These are phyloP conservation scores for Tausonia pullulans DNA, from an alignment of 1,284 basidiomycete species.

Conservation along the genomic window DNA sequence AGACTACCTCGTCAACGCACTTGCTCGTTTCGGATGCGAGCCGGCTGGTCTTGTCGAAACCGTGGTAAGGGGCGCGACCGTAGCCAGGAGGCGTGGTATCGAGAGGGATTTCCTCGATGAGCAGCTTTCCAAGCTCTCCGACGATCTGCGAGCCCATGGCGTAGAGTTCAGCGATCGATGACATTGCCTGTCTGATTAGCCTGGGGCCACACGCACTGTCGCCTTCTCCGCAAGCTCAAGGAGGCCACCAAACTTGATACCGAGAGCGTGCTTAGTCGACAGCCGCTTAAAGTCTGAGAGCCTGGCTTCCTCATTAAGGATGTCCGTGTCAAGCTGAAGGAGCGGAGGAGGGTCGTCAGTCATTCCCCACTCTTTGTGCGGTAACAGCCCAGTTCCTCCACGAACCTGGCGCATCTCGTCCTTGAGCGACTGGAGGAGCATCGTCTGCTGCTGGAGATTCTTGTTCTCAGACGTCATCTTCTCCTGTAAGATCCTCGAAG, in stretches of 20 bases:
- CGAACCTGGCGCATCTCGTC: conserved; percentile 54
- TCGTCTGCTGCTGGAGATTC: conserved; percentile 63
- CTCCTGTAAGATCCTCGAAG: neutral
- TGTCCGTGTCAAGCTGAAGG: conserved; percentile 58
- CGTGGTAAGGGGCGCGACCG: conserved; percentile 57
- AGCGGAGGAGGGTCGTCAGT: neutral
- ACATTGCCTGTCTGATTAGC: no score
- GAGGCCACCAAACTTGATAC: conserved; percentile 77
- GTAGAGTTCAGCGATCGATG: neutral
- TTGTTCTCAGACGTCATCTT: conserved; percentile 47
- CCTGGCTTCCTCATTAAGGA: conserved; percentile 69
- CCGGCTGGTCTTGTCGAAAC: conserved; percentile 26
- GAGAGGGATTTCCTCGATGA: conserved; percentile 70
- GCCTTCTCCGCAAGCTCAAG: conserved; percentile 79
- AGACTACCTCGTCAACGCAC: conserved; percentile 45
- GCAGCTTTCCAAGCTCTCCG: conserved; percentile 66
- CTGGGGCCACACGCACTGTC: conserved; percentile 37
- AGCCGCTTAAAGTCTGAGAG: conserved; percentile 76
- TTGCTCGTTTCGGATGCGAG: neutral
- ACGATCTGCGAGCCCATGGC: conserved; percentile 46
- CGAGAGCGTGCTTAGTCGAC: conserved; percentile 52
- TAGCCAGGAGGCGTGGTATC: conserved; percentile 69
- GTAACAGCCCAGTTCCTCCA: neutral
- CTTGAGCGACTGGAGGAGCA: conserved; percentile 57
- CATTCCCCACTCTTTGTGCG: no score